Percentiles rank a stretch among this genome's conserved stretches.
Conservation (phyloP, 371 early-diverging fungal species). For the Saksenaea oblongispora region DNA sequence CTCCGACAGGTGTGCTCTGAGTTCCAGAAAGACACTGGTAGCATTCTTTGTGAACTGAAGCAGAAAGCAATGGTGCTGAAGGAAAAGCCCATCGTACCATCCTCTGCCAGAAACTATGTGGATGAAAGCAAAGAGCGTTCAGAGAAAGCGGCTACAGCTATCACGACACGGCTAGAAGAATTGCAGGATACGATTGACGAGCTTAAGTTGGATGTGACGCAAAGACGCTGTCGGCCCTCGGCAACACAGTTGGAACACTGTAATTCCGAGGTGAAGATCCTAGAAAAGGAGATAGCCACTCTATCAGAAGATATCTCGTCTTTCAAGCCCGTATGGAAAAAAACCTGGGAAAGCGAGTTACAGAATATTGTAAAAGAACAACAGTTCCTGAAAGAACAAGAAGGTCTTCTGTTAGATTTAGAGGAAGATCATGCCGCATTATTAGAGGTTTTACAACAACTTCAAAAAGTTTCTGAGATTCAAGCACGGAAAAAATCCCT, state of each 20-base stretch:
- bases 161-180: slow-evolving; percentile 65
- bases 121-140: slow-evolving; percentile 61
- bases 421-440: slow-evolving; percentile 64
- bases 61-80: slow-evolving; percentile 39
- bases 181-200: slow-evolving; percentile 74
- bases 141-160: slow-evolving; percentile 52
- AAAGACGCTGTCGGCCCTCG: slow-evolving; percentile 69
- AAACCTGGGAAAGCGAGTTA: slow-evolving; percentile 79
- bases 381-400: slow-evolving; percentile 75
- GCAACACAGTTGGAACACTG: slow-evolving; percentile 53
- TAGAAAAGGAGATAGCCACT: slow-evolving; percentile 46
- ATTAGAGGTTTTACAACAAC: slow-evolving; percentile 56
- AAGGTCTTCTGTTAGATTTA: slow-evolving; percentile 64
- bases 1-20: slow-evolving; percentile 53
- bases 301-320: slow-evolving; percentile 55
- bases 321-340: slow-evolving; percentile 73
- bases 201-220: slow-evolving; percentile 76
- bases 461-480: slow-evolving; percentile 63
- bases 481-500: slow-evolving; percentile 36
- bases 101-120: slow-evolving; percentile 42
- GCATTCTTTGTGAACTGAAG: slow-evolving; percentile 25
- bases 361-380: slow-evolving; percentile 81
- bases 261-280: slow-evolving; percentile 43
- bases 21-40: slow-evolving; percentile 38
- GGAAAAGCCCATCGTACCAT: slow-evolving; percentile 13